Conservation (phyloP, 2,329 filamentous ascomycete species). For the Immersiporthe knoxdaviesiana region DNA sequence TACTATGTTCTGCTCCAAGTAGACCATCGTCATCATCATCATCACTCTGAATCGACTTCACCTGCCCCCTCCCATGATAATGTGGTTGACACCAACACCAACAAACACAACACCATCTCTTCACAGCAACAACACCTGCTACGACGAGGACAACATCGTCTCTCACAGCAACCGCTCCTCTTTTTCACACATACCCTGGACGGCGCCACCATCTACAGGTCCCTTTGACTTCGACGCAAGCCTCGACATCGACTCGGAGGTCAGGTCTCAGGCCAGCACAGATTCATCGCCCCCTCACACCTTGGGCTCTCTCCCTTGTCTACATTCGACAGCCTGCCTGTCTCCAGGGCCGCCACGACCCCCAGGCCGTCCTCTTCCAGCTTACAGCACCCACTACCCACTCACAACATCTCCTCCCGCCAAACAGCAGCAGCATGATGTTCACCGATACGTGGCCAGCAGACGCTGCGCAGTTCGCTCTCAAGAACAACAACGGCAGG, state of each 20-base stretch:
- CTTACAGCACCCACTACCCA: conserved; percentile 4
- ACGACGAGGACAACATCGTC: neutral
- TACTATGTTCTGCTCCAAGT: neutral
- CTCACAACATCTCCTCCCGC: neutral
- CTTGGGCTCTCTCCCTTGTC: conserved; percentile 37
- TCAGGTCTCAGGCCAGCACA: conserved; percentile 31
- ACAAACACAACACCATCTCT: conserved; percentile 33
- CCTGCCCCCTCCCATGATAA: conserved; percentile 26
- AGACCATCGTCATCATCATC: neutral
- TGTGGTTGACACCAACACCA: conserved; percentile 23
- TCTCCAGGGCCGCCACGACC: conserved; percentile 34
- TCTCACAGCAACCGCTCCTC: conserved; percentile 23
- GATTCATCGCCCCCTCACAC: conserved; percentile 39
- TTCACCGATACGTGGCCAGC: conserved; percentile 47
- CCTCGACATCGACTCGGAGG: conserved; percentile 32
- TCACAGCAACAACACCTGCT: conserved; percentile 10
- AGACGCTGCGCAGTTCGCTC: conserved; percentile 42
- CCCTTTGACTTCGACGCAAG: conserved; percentile 31
- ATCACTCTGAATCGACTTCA: neutral
- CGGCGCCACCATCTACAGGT: conserved; percentile 28
- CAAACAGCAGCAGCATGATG: conserved; percentile 38
- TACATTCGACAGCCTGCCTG: conserved; percentile 41
- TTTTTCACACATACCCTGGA: conserved; percentile 9
- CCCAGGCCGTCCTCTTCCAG: conserved; percentile 8
- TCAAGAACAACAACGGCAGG: conserved; percentile 42